Base-by-base conservation (phyloP, 352 stramenopile genomes). In the Blastocystis sp. region DNA sequence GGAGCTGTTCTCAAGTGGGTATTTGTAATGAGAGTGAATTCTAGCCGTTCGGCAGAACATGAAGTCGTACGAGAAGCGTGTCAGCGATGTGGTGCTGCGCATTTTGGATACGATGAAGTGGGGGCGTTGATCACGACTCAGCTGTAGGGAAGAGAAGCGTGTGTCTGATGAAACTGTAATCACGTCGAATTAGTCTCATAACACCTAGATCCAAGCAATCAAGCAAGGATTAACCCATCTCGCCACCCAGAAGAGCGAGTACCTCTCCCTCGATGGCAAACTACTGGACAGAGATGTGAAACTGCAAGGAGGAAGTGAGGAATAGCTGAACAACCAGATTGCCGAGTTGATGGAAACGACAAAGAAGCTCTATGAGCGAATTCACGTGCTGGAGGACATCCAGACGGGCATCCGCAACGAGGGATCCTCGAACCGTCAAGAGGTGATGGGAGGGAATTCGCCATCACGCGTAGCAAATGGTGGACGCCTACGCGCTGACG, bases 11-110 rank as follows among this genome's bases (percentile, higher is more conserved):
- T 48, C 71, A 5, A 81, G 71, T 81, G 48, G 5, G 48, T 41
- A 19, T 53, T 66, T 17, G 19, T 21, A 28, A 28, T 43, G 17
- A 48, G 11, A 21, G 10, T 62, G 23, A 64, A 7, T 4, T 77
- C 19, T 81, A 81, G 71, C 71, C 43, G 71, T 81, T 21, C 48
- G 14, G n/a, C 71, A 81, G 48, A 81, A 81, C 28, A 81, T 81
- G 71, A 28, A 43, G 66, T n/a, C 66, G 10, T 81, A 81, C 23
- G 71, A 81, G 52, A 81, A 81, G 9, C 71, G 71, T 4, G 28
- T 81, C n/a, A 67, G 21, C 3, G 71, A 81, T 65, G 48, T 28
- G 3, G 71, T 81, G 10, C n/a, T 23, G 45, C 11, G 14, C 2
- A 34, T 81, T 38, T 21, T 81, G 34, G 21, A 7, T 41, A 21